Evolutionary conservation across 75 land plant species (phyloP), one percentile per base, ranked within the genome.

Genomic region (Azolla pinnata): DNA sequence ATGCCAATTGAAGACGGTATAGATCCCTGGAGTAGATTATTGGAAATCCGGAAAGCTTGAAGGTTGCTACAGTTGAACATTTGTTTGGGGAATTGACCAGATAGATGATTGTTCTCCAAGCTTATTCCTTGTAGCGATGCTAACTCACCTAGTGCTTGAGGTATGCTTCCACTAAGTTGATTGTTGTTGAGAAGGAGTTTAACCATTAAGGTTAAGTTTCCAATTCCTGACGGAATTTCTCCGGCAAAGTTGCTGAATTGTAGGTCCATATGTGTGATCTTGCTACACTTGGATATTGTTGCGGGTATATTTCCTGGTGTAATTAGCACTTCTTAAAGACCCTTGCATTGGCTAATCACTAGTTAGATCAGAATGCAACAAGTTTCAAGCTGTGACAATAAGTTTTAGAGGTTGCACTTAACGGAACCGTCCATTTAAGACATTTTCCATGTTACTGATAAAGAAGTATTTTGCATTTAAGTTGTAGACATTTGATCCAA

Each of bases 101-200:
- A 29, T 21, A 62, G 23, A 18, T 31, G 9, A 27, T 33, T 62
- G 56, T 49, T 20, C 31, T 62, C 32, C 42, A 62, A 40, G 24
- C 31, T 21, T 16, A 62, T 17, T 2, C 32, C 33, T 46, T 55
- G 67, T 38, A 66, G 26, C 5, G 30, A 21, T 33, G 55, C 44
- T 3, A 61, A 33, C 29, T 38, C 18, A 44, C 64, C 54, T 9
- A 73, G 31, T n/a, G 61, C 64, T 44, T 46, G 50, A 8, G 78
- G 78, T 26, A 70, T 44, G 30, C 44, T 48, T 32, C 69, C 82
- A 25, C 57, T 61, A 20, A 76, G 61, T 24, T 47, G 24, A 47
- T 76, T 76, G 44, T 63, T 67, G 17, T 59, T 72, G 54, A 76
- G 67, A 46, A 44, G 45, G 29, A 67, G 49, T 16, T 32, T 59